Percentiles rank a stretch among this genome's conserved stretches.
phyloP scores from a whole-genome alignment of 1,284 basidiomycete species.

The Naganishia sp. region DNA sequence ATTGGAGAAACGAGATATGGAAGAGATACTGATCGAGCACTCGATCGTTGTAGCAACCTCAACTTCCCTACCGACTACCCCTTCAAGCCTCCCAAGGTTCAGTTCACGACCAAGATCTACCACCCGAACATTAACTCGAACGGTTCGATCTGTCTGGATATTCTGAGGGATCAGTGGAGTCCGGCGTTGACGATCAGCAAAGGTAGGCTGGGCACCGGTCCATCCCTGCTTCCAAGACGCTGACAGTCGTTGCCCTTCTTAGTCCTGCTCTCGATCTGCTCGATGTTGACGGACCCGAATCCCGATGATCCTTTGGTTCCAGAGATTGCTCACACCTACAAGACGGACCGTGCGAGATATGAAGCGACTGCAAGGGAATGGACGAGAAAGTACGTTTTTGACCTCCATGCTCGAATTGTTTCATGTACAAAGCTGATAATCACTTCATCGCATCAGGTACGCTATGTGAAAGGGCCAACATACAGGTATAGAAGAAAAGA shows the following conservation, averaged over 20 bases:
- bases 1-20: no score
- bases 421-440: no score
- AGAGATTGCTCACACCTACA: conserved; percentile 72
- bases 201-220: conserved; percentile 60
- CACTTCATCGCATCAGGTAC: conserved; percentile 18
- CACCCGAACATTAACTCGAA: conserved; percentile 65
- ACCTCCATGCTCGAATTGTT: not conserved
- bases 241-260: conserved; percentile 2
- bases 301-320: conserved; percentile 81
- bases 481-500: conserved; percentile 16
- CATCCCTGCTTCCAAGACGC: not conserved
- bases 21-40: conserved; percentile 37
- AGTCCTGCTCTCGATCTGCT: conserved; percentile 93
- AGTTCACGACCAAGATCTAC: conserved; percentile 86
- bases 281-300: conserved; percentile 95
- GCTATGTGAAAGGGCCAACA: conserved; percentile 25
- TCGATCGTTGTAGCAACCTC: conserved; percentile 59
- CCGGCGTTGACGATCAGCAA: conserved; percentile 98
- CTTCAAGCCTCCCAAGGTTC: conserved; percentile 99
- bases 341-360: conserved; percentile 89
- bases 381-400: conserved; percentile 77
- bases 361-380: conserved; percentile 94
- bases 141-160: conserved; percentile 97
- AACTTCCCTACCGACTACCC: conserved; percentile 94
- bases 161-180: conserved; percentile 95